These are phyloP conservation scores for Globisporangium ultimum DNA, from an alignment of 352 stramenopile genomes.

Conservation along the genomic window DNA sequence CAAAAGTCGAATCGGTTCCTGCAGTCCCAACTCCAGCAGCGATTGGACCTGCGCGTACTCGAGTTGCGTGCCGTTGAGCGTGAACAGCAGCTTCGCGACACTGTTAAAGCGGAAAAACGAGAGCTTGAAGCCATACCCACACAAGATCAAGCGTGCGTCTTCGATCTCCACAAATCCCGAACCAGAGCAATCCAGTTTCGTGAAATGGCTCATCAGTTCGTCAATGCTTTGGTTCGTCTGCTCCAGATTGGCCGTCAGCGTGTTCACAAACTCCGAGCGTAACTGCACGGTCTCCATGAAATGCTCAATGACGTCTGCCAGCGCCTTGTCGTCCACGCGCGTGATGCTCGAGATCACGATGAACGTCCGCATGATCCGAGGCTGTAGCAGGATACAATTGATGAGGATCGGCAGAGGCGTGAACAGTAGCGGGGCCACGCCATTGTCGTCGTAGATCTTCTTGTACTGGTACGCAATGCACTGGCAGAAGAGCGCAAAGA, in stretches of 20 bases:
- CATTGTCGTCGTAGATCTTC: constrained; percentile 3
- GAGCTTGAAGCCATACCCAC: background rate
- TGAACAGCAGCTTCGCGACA: constrained; percentile 12
- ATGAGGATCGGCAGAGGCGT: background rate
- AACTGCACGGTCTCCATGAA: constrained; percentile 15
- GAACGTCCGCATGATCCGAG: constrained; percentile 12
- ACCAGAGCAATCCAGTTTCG: no score
- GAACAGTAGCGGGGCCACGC: constrained; percentile 4
- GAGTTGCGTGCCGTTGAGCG: constrained; percentile 1
- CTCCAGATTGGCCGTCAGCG: constrained; percentile 4
- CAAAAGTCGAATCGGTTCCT: constrained; percentile 3
- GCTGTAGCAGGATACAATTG: constrained; percentile 14
- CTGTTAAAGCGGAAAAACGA: constrained; percentile 20
- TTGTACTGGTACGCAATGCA: constrained; percentile 11
- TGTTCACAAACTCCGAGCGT: constrained; percentile 13
- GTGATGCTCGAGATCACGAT: constrained; percentile 14
- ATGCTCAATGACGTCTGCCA: constrained; percentile 16
- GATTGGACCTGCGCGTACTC: constrained; percentile 1
- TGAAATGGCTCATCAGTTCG: constrained; percentile 3
- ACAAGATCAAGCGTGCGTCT: constrained; percentile 8
- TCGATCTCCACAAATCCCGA: constrained; percentile 12
- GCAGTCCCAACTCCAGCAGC: constrained; percentile 1
- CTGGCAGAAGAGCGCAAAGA: constrained; percentile 12
- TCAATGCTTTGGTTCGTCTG: no score
- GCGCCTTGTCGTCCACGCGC: constrained; percentile 9